Evolutionary conservation across 306 rosid genomes (phyloP).

Genomic region (Cucurbita moschata): DNA sequence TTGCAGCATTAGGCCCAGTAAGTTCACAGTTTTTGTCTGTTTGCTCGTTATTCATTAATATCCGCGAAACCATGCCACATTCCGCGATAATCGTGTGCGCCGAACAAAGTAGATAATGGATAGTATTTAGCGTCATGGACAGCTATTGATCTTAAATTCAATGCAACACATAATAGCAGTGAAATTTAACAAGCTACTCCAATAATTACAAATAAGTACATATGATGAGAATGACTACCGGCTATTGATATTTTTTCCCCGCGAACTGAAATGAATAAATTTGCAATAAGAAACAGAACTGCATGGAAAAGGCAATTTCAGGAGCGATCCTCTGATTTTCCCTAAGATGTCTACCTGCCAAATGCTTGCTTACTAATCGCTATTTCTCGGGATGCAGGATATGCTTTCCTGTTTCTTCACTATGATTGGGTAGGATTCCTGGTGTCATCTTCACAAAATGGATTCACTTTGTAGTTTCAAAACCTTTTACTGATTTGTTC

Average conservation of each 20-base stretch:
- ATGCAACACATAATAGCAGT: neutral
- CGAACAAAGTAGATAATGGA: neutral
- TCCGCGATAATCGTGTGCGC: neutral
- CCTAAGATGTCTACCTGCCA: neutral
- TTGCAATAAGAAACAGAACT: neutral
- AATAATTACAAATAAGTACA: neutral
- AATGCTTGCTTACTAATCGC: constrained; percentile 16
- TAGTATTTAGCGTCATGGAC: neutral
- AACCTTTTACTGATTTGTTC: neutral
- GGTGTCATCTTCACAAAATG: neutral
- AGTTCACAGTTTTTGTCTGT: neutral
- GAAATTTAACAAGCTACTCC: neutral
- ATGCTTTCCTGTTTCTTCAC: constrained; percentile 98
- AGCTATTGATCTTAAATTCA: neutral
- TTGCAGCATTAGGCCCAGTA: neutral
- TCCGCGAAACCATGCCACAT: neutral
- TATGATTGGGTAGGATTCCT: constrained; percentile 63
- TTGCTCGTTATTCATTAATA: neutral
- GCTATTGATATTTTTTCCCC: neutral
- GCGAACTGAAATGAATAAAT: neutral
- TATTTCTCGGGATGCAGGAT: constrained; percentile 48
- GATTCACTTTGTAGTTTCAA: neutral
- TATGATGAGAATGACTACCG: neutral
- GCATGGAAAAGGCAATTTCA: neutral
- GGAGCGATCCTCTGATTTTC: neutral